Evolutionary conservation across 2,329 filamentous ascomycete species (phyloP).

Genomic region (Diaporthe sp.): DNA sequence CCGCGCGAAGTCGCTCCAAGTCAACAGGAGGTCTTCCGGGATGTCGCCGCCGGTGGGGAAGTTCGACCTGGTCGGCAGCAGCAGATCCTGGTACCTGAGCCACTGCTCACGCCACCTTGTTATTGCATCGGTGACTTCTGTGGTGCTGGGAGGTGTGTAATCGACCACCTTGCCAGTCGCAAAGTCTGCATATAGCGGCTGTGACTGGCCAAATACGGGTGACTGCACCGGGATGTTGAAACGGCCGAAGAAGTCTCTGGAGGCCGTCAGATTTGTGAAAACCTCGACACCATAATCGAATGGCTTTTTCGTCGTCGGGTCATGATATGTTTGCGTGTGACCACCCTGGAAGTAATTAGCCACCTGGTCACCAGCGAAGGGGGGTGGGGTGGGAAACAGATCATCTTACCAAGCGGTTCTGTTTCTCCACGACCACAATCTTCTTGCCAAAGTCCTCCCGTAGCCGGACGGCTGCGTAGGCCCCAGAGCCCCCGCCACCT

Average conservation of each 20-base stretch:
- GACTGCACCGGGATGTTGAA: background rate
- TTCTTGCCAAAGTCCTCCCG: constrained; percentile 15
- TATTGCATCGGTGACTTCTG: background rate
- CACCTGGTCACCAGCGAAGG: background rate
- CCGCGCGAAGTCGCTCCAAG: constrained; percentile 1
- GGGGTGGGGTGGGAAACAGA: background rate
- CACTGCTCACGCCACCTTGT: constrained; percentile 5
- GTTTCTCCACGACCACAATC: constrained; percentile 3
- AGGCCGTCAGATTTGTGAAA: background rate
- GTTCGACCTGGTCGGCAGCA: background rate
- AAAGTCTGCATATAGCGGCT: constrained; percentile 1
- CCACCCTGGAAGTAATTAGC: background rate
- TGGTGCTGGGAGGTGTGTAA: background rate
- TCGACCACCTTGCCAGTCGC: background rate
- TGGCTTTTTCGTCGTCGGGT: background rate
- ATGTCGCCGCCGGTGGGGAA: constrained; percentile 5
- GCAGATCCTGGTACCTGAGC: constrained; percentile 8
- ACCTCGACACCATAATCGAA: constrained; percentile 7
- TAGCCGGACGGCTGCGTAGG: background rate
- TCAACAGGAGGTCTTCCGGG: constrained; percentile 5
- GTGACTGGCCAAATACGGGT: background rate
- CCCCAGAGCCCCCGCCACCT: constrained; percentile 3
- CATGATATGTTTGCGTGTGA: background rate
- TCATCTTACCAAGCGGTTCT: background rate
- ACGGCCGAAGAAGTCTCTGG: constrained; percentile 1